Evolutionary conservation across 2,329 filamentous ascomycete genomes (phyloP), one percentile per base, ranked within the genome.

Genomic region (Verticillium isaacii): DNA sequence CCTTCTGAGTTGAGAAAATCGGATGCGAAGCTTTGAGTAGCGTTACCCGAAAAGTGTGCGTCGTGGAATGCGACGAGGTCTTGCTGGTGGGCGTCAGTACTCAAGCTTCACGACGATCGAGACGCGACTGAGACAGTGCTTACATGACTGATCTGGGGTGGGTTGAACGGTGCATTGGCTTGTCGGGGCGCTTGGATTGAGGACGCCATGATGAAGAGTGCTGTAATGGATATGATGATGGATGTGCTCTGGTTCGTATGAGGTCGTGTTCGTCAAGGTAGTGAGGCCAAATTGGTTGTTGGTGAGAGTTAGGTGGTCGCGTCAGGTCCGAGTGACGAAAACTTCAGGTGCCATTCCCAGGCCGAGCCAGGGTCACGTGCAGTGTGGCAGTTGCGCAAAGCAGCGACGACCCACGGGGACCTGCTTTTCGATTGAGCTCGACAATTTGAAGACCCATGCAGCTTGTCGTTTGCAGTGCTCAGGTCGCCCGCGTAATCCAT

Each of bases 61-160:
- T 81, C 74, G 65, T 87, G 82, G 68, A 90, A 90, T 32, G 75
- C 75, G 60, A 75, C 70, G 36, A 90, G 75, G 54, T 90, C 87
- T 72, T 83, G 78, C 88, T 90, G 64, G 25, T 60, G 62, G 63
- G 57, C 23, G 64, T 66, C 61, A 69, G 66, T 58, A 61, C 41
- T 36, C 50, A 8, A 8, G 17, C n/a, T 3, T 11, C n/a, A 19
- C 19, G 19, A 23, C 7, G 8, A 50, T 23, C 7, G 3, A 23
- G 45, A 23, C 19, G 45, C 11, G 19, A 23, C n/a, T 29, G 45
- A 57, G 17, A 12, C 17, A 32, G 25, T 32, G 61, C 62, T 61
- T 36, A 64, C 64, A 19, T 62, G 62, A 36, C 23, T 62, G 56
- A 65, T 60, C 19, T 57, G 52, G 23, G 64, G 62, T 52, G 57